These are phyloP conservation scores for Mesotaenium endlicherianum DNA, from an alignment of 139 green algal genomes.

Conservation along the genomic window DNA sequence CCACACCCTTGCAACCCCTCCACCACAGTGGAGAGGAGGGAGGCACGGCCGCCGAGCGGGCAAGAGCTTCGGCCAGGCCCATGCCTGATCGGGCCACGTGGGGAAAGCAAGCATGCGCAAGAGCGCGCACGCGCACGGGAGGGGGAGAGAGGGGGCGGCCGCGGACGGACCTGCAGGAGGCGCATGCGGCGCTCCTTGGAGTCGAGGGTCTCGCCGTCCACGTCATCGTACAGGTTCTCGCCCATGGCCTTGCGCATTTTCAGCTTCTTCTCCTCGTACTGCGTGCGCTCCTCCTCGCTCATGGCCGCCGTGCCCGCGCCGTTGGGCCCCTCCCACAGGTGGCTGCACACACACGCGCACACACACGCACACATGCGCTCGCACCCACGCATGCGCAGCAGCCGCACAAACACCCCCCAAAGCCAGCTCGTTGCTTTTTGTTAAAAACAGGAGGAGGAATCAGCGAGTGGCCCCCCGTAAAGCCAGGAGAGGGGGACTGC, in stretches of 20 bases:
- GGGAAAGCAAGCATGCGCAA: background rate
- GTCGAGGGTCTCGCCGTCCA: slow-evolving; percentile 57
- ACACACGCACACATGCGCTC: background rate
- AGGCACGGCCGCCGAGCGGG: too few relatives aligned
- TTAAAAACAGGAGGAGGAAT: too few relatives aligned
- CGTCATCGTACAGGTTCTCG: slow-evolving; percentile 71
- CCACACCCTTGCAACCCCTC: too few relatives aligned
- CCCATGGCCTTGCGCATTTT: slow-evolving; percentile 56
- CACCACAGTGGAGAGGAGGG: too few relatives aligned
- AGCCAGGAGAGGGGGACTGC: too few relatives aligned
- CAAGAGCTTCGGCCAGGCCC: too few relatives aligned
- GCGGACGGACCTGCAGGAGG: slow-evolving; percentile 56
- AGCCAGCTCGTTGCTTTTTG: too few relatives aligned
- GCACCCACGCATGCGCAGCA: background rate
- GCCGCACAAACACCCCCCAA: background rate
- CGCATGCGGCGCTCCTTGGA: slow-evolving; percentile 54
- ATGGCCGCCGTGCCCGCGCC: slow-evolving; percentile 18
- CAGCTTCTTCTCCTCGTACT: slow-evolving; percentile 78
- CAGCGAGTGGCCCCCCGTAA: too few relatives aligned
- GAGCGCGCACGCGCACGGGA: background rate
- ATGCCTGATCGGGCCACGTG: too few relatives aligned
- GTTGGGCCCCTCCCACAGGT: slow-evolving; percentile 63
- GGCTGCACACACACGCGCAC: slow-evolving; percentile 19
- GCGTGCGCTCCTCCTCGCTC: slow-evolving; percentile 59
- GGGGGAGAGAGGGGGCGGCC: background rate